Evolutionary conservation across 257 asterid genomes (phyloP).

Genomic region (Leonotis leonurus): DNA sequence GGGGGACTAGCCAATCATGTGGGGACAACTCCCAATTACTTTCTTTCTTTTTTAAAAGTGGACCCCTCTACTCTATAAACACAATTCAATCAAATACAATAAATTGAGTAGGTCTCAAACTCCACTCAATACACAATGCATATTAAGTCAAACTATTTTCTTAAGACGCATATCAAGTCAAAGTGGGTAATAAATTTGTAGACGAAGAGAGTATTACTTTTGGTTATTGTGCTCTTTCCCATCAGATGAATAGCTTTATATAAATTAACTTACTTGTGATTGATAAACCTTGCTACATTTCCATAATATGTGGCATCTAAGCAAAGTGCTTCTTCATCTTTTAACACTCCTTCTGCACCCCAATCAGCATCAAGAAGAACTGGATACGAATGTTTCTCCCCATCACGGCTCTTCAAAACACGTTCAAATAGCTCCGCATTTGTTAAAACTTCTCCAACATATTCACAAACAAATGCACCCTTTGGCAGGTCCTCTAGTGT

Average conservation of each 20-base stretch:
- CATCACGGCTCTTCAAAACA: conserved; percentile 40
- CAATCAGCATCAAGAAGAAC: conserved; percentile 97
- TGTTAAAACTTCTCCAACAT: conserved; percentile 90
- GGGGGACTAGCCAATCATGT: no score
- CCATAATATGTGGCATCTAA: conserved; percentile 90
- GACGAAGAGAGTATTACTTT: no score
- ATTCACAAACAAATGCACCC: conserved; percentile 95
- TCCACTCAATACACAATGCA: no score
- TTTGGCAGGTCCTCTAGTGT: conserved; percentile 90
- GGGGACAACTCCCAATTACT: no score
- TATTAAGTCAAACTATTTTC: no score
- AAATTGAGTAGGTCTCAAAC: no score
- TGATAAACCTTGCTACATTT: conserved; percentile 87
- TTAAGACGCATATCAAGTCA: no score
- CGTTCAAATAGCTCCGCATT: conserved; percentile 75
- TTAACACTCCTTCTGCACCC: conserved; percentile 66
- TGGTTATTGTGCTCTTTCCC: neutral
- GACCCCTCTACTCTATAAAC: no score
- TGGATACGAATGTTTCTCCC: conserved; percentile 72
- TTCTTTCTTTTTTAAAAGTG: no score
- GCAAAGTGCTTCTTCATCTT: conserved; percentile 93
- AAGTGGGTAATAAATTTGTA: no score
- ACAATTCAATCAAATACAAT: no score
- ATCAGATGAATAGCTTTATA: conserved; percentile 1
- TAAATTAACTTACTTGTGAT: conserved; percentile 62